These are phyloP conservation scores for Vitis hybrid DNA, from an alignment of 177 flowering plant genomes.

Conservation along the genomic window DNA sequence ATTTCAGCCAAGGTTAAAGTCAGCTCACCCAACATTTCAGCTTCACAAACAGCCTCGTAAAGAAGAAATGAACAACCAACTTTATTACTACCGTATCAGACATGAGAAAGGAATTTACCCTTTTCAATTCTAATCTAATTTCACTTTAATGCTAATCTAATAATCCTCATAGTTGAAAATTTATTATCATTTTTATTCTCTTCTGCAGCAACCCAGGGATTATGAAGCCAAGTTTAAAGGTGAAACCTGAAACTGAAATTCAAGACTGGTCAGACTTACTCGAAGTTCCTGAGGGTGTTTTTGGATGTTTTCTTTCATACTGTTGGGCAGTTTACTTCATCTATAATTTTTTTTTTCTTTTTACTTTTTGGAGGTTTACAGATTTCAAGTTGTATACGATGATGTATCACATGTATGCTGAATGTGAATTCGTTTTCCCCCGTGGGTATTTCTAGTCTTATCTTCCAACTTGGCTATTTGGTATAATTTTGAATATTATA, in stretches of 20 bases:
- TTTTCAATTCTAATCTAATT: no score
- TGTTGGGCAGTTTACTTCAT: slow-evolving; percentile 8
- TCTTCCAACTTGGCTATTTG: not conserved
- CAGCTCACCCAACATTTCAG: no score
- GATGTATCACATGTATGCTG: not conserved
- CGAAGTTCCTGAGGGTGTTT: not conserved
- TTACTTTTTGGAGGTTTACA: not conserved
- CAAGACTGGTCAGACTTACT: not conserved
- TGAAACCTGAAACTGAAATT: slow-evolving; percentile 18
- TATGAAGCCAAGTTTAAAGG: slow-evolving; percentile 68
- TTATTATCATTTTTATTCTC: not conserved
- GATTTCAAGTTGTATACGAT: not conserved
- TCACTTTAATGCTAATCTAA: no score
- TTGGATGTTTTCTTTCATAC: slow-evolving; percentile 1
- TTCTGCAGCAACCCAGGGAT: slow-evolving; percentile 65
- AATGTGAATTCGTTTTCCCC: not conserved
- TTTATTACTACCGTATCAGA: no score
- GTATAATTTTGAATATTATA: no score
- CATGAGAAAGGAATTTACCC: no score
- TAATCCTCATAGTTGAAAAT: no score
- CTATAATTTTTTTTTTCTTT: not conserved
- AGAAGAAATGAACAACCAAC: no score
- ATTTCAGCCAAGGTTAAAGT: no score
- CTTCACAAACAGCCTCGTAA: no score
- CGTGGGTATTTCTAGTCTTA: not conserved